phyloP scores from a whole-genome alignment of 495 filamentous ascomycete genomes.

The Tuber melanosporum region DNA sequence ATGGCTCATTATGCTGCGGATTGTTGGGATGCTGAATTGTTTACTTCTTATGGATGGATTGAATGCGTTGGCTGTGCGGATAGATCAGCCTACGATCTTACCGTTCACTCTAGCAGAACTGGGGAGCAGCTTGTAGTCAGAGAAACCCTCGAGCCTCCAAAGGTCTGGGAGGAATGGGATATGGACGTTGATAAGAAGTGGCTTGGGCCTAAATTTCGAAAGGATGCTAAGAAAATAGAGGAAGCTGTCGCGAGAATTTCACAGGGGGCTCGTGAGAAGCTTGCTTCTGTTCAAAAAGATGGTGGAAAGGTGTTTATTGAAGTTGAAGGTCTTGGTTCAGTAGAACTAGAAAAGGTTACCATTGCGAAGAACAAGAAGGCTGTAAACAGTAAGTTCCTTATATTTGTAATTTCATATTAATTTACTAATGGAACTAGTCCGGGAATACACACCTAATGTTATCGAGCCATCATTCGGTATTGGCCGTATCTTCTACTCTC shows the following conservation, averaged over 20 bases:
- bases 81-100: constrained; percentile 60
- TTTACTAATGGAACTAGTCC: constrained; percentile 16
- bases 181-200: constrained; percentile 59
- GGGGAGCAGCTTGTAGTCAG: constrained; percentile 55
- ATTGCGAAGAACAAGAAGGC: constrained; percentile 53
- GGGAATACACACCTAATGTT: constrained; percentile 63
- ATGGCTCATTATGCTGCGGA: constrained; percentile 68
- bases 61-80: constrained; percentile 67
- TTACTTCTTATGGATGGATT: constrained; percentile 63
- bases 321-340: constrained; percentile 53
- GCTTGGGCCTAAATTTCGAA: constrained; percentile 60
- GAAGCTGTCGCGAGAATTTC: constrained; percentile 52
- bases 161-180: constrained; percentile 56
- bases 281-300: constrained; percentile 48
- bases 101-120: constrained; percentile 59
- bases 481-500: constrained; percentile 59
- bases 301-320: constrained; percentile 54
- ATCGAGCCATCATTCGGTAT: constrained; percentile 70
- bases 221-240: constrained; percentile 56
- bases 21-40: constrained; percentile 64
- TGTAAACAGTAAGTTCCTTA: constrained; percentile 44
- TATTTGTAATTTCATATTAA: not conserved
- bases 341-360: constrained; percentile 55
- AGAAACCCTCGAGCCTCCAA: constrained; percentile 52
- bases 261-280: constrained; percentile 52